Base-by-base conservation (phyloP, 345 rosid genomes). In the Murraya koenigii region DNA sequence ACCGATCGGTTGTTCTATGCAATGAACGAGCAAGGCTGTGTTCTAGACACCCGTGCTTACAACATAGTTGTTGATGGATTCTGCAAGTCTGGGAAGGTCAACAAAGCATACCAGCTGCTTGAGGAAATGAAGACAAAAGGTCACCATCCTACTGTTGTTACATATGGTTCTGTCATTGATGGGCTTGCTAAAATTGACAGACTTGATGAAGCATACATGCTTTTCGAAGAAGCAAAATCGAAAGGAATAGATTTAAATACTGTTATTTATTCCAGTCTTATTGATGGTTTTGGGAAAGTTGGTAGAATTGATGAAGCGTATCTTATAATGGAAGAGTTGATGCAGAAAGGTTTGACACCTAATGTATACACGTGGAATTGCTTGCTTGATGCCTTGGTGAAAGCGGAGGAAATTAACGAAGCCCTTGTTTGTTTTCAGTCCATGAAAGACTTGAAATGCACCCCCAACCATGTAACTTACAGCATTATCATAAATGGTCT, bases 121-220 rank as follows among this genome's bases (percentile, higher is more conserved):
- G 98, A 96, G 84, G 99, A 94, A 78, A 96, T 96, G 99, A 94
- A 89, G 87, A 79, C 86, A n/a, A 91, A 86, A 62, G 95, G 94
- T 78, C 87, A 80, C 77, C 89, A 86, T 56, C 97, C 97, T 62
- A 91, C 95, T 61, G 93, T 96, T 71, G 97, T 96, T 36, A 90
- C 99, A 22, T 96, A 96, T 73, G 99, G 99, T 72, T 94, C 95
- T 35, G 88, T 92, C 30, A 82, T 96, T 13, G 97, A 94, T 75
- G 97, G 98, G 28, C 95, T 96, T 41, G 88, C 97, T 1, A 94
- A 96, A 76, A 94, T 94, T 76, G 98, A 96, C 79, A 86, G 98
- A 89, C 94, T 96, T 69, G 98, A 96, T 84, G 99, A 96, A 82
- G 98, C 99, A 67, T 94, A 94, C 85, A 89, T 92, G 97, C 97